Conservation (phyloP, 768 basidiomycete species). For the Omphalotus guepiniiformis region DNA sequence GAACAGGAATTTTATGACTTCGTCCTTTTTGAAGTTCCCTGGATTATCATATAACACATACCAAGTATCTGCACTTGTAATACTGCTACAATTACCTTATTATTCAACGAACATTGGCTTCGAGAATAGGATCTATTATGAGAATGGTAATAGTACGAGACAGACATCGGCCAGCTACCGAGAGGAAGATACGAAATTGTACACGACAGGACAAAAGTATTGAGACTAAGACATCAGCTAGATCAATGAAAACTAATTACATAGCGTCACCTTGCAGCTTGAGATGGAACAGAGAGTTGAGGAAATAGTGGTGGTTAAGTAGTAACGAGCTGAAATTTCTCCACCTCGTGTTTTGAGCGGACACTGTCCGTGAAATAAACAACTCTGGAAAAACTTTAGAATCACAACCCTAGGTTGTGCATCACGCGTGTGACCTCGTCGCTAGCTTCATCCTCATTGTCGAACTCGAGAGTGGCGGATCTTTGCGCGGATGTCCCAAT, state of each 20-base stretch:
- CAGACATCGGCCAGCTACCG: no score
- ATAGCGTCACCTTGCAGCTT: neutral
- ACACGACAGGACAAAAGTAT: constrained; percentile 7
- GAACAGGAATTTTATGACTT: constrained; percentile 98
- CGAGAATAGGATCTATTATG: constrained; percentile 3
- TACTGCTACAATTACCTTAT: constrained; percentile 14
- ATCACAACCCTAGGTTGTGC: constrained; percentile 65
- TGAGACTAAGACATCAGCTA: neutral
- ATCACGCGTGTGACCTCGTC: constrained; percentile 77
- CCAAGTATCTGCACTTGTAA: constrained; percentile 25
- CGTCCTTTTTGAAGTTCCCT: constrained; percentile 89
- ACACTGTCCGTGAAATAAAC: neutral
- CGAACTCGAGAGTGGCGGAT: constrained; percentile 26
- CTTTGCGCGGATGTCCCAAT: constrained; percentile 42
- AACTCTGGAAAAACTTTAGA: neutral
- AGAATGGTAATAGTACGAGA: constrained; percentile 4
- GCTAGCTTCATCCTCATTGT: constrained; percentile 51
- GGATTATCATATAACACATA: constrained; percentile 61
- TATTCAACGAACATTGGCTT: neutral
- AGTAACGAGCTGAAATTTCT: neutral
- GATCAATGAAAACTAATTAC: constrained; percentile 7
- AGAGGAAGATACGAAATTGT: constrained; percentile 2
- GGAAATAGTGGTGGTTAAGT: neutral
- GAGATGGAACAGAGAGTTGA: no score
- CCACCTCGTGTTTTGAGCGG: neutral